Conservation (phyloP, 345 rosid species). For the Melaleuca quinquenervia region DNA sequence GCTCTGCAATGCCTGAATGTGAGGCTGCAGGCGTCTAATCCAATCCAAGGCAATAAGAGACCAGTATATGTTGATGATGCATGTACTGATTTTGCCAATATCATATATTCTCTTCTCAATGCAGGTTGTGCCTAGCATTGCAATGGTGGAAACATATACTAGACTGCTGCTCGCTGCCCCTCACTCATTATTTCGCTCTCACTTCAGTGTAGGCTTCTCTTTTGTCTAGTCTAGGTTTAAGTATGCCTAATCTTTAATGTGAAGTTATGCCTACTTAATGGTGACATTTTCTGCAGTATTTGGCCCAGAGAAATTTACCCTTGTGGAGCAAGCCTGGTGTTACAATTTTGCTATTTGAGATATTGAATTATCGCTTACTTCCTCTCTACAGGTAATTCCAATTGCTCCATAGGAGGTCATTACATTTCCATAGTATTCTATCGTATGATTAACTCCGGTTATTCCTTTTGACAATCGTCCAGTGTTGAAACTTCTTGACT, state of each 20-base stretch:
- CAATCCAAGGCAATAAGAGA: neutral
- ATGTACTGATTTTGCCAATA: neutral
- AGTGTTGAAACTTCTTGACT: neutral
- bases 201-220: conserved; percentile 57
- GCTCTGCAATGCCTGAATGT: neutral
- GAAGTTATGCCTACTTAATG: neutral
- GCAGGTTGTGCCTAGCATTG: conserved; percentile 95
- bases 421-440: neutral
- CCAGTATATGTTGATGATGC: neutral
- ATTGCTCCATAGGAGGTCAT: neutral
- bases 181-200: conserved; percentile 83
- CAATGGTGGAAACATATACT: conserved; percentile 96
- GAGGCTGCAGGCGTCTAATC: neutral
- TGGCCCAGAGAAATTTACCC: conserved; percentile 81
- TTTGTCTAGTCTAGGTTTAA: neutral
- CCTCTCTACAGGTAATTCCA: conserved; percentile 83
- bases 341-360: conserved; percentile 86
- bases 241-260: neutral
- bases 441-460: neutral
- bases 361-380: conserved; percentile 85
- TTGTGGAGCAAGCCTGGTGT: conserved; percentile 88
- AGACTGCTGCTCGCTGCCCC: conserved; percentile 87
- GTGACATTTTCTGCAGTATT: conserved; percentile 46
- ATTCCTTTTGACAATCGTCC: neutral
- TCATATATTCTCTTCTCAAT: neutral